Conservation (phyloP, 2,329 filamentous ascomycete genomes). For the Aspergillus pseudonomiae region DNA sequence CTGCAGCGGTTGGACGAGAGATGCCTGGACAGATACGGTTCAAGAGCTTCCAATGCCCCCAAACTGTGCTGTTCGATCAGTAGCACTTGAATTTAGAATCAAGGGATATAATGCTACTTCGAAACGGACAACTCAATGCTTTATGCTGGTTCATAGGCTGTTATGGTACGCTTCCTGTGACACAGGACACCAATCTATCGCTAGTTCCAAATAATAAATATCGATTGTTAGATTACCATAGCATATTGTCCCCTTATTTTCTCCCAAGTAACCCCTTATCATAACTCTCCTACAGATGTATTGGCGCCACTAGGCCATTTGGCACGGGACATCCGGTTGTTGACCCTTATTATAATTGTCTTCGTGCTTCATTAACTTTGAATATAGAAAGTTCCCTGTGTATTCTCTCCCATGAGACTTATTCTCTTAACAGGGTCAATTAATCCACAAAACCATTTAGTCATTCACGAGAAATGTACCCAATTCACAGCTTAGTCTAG, state of each 20-base stretch:
- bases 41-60: background rate
- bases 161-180: background rate
- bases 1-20: background rate
- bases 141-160: background rate
- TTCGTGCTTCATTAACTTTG: background rate
- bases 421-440: background rate
- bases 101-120: background rate
- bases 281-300: background rate
- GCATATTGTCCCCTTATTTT: background rate
- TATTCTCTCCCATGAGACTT: background rate
- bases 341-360: too few relatives aligned
- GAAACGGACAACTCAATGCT: background rate
- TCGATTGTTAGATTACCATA: too few relatives aligned
- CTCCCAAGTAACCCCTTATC: background rate
- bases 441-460: background rate
- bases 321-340: background rate
- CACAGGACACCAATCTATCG: too few relatives aligned
- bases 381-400: background rate
- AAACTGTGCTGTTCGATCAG: background rate
- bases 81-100: background rate
- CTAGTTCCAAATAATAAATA: too few relatives aligned
- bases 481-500: background rate
- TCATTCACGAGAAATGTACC: background rate
- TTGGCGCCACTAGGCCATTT: background rate
- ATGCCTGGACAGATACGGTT: background rate